phyloP scores from a whole-genome alignment of 495 filamentous ascomycete species.

The Trichoderma gamsii region DNA sequence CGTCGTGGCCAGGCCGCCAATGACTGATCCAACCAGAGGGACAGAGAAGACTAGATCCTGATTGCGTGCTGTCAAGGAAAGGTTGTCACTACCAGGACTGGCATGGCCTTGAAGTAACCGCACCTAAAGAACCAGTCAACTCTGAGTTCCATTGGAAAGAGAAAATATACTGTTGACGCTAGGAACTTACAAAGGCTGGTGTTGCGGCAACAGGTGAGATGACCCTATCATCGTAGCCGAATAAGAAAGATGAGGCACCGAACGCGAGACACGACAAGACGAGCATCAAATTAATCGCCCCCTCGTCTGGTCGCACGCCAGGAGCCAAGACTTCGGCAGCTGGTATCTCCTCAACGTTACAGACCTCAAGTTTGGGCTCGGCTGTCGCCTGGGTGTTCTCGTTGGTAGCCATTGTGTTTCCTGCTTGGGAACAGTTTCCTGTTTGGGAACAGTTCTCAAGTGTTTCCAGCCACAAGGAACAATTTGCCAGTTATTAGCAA shows the following conservation, averaged over 20 bases:
- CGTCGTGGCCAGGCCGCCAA: background rate
- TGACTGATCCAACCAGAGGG: constrained; percentile 4
- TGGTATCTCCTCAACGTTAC: background rate
- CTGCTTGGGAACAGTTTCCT: too few relatives aligned
- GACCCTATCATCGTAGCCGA: background rate
- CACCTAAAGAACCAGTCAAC: background rate
- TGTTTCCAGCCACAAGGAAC: too few relatives aligned
- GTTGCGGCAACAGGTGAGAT: background rate
- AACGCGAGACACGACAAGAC: background rate
- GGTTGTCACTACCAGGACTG: background rate
- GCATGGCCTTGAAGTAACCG: background rate
- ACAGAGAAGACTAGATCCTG: background rate
- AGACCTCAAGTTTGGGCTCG: background rate
- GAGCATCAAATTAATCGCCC: background rate
- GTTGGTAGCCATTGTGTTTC: too few relatives aligned
- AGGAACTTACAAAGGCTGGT: background rate
- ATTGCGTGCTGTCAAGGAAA: background rate
- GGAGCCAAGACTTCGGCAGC: background rate
- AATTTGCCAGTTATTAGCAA: too few relatives aligned
- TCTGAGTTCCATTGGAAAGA: background rate
- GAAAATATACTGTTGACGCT: background rate
- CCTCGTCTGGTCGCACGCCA: background rate
- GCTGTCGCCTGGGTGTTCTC: too few relatives aligned
- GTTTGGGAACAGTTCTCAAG: too few relatives aligned
- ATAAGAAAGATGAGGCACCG: background rate